Conservation (phyloP, 371 early-diverging fungal genomes). For the Mortierella sp. region DNA sequence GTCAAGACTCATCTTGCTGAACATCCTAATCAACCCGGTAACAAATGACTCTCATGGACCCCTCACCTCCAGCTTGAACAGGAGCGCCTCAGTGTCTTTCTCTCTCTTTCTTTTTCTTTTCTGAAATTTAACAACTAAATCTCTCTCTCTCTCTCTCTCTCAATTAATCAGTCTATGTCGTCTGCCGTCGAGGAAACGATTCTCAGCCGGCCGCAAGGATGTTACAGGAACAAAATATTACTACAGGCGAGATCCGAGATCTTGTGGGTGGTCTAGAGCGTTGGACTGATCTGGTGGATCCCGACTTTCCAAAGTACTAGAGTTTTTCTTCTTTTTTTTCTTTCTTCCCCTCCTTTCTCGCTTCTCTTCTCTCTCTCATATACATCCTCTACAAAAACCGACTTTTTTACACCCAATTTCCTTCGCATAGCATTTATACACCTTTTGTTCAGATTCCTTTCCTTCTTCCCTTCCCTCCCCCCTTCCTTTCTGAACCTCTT, state of each 20-base stretch:
- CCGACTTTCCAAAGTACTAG: constrained; percentile 87
- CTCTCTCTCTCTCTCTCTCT: constrained; percentile 15
- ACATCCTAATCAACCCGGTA: constrained; percentile 55
- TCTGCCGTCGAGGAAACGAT: constrained; percentile 95
- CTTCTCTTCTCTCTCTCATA: neutral
- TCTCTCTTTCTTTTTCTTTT: neutral
- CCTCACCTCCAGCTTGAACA: too few relatives aligned
- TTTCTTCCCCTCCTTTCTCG: neutral
- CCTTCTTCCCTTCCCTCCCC: too few relatives aligned
- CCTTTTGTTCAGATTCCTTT: neutral
- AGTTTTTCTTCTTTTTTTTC: neutral
- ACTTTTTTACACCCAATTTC: neutral
- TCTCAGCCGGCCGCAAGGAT: constrained; percentile 87
- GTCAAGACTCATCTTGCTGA: constrained; percentile 40
- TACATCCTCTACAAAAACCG: too few relatives aligned
- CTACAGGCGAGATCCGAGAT: constrained; percentile 66
- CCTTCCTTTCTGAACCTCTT: too few relatives aligned
- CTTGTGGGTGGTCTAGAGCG: constrained; percentile 83
- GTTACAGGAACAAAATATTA: constrained; percentile 65
- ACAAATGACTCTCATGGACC: neutral
- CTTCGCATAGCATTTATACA: neutral
- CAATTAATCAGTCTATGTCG: constrained; percentile 68
- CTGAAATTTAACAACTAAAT: constrained; percentile 12
- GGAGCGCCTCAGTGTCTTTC: too few relatives aligned
- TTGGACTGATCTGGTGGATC: constrained; percentile 85